A percentile compares a stretch with the other conserved stretches of the same genome.
Conservation (phyloP, 1,139 yeast genomes). For the Geotrichum restrictum region DNA sequence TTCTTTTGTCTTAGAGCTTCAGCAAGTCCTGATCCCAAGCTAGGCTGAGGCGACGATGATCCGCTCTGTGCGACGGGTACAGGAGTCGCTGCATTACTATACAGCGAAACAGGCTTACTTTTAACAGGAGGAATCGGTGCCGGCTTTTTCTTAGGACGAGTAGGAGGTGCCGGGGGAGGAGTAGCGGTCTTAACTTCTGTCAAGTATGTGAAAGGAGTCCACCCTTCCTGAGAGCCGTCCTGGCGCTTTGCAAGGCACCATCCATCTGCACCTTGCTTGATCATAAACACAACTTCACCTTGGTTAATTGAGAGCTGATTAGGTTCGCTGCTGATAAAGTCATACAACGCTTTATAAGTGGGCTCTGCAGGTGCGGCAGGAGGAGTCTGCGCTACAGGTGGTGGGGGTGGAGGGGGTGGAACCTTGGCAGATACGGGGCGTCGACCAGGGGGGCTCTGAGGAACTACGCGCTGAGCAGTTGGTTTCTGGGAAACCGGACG, state of each 20-base stretch:
- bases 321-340: constrained; percentile 81
- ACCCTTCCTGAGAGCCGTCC: constrained; percentile 79
- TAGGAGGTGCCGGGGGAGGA: constrained; percentile 8
- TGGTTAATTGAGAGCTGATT: constrained; percentile 73
- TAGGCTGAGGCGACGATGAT: constrained; percentile 33
- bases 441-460: neutral
- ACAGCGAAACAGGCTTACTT: neutral
- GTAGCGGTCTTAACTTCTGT: constrained; percentile 46
- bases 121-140: constrained; percentile 15
- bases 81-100: constrained; percentile 6
- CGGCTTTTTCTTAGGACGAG: neutral
- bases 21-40: constrained; percentile 64
- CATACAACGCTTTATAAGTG: constrained; percentile 80
- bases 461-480: neutral
- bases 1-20: constrained; percentile 64
- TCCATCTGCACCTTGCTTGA: constrained; percentile 69
- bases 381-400: constrained; percentile 67
- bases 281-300: constrained; percentile 69
- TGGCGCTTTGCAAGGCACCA: constrained; percentile 86
- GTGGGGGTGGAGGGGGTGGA: constrained; percentile 39
- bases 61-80: constrained; percentile 27
- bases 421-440: constrained; percentile 14
- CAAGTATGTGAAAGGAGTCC: constrained; percentile 95
- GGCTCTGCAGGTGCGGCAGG: constrained; percentile 57
- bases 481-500: constrained; percentile 10